phyloP scores from a whole-genome alignment of 2,329 filamentous ascomycete genomes.

The Magnaporthales sp. region DNA sequence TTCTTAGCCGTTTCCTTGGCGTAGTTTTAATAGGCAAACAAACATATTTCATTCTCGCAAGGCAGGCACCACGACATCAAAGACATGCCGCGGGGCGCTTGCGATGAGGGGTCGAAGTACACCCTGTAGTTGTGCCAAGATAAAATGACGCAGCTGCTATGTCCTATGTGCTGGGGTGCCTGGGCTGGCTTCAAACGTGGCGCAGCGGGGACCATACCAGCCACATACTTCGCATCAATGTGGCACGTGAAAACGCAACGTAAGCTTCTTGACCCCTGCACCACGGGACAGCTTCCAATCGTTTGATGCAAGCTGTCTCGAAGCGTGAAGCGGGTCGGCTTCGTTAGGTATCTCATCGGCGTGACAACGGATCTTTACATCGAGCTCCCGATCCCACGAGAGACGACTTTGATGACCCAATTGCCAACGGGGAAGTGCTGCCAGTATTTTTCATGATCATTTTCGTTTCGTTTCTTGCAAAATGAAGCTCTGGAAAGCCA shows the following conservation, averaged over 20 bases:
- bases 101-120: not conserved
- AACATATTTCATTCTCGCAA: no score
- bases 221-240: not conserved
- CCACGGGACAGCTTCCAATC: not conserved
- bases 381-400: not conserved
- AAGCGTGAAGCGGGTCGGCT: not conserved
- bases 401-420: not conserved
- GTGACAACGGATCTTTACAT: not conserved
- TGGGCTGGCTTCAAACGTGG: not conserved
- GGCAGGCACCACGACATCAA: not conserved
- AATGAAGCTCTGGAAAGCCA: conserved; percentile 41
- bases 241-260: conserved; percentile 7
- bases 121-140: not conserved
- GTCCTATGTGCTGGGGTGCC: not conserved
- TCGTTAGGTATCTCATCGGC: not conserved
- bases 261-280: conserved; percentile 5
- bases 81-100: not conserved
- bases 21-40: no score
- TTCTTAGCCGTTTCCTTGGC: not conserved
- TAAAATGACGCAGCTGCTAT: not conserved
- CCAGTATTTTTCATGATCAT: conserved; percentile 7
- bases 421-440: not conserved
- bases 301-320: conserved; percentile 8
- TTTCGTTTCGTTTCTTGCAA: conserved; percentile 16
- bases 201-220: not conserved